phyloP scores from a whole-genome alignment of 768 basidiomycete species.

The Serendipita vermifera region DNA sequence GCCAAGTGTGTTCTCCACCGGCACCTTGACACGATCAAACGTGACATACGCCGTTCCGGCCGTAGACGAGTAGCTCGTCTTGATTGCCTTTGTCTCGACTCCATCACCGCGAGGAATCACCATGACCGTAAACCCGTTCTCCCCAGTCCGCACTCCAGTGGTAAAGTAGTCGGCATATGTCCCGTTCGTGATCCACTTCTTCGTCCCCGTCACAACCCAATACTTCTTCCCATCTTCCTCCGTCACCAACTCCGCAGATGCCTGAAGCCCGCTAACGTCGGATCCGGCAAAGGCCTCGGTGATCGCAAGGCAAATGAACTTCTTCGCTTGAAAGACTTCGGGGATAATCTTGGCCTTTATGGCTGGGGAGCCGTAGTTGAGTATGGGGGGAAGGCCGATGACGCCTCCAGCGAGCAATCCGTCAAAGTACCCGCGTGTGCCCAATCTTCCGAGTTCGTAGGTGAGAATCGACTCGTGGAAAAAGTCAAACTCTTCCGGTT shows the following conservation, averaged over 20 bases:
- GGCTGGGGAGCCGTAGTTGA: constrained; percentile 73
- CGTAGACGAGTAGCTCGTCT: constrained; percentile 81
- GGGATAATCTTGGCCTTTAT: constrained; percentile 58
- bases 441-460: constrained; percentile 70
- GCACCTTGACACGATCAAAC: constrained; percentile 50
- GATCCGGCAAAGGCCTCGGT: constrained; percentile 89
- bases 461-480: constrained; percentile 87
- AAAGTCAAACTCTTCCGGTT: constrained; percentile 81
- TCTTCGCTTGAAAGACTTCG: constrained; percentile 62
- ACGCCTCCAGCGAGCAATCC: constrained; percentile 66
- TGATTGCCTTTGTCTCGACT: constrained; percentile 77
- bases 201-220: constrained; percentile 86
- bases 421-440: constrained; percentile 77
- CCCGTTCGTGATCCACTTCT: constrained; percentile 95
- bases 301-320: constrained; percentile 81
- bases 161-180: constrained; percentile 70
- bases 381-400: constrained; percentile 78
- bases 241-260: constrained; percentile 49
- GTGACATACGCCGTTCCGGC: constrained; percentile 84
- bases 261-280: constrained; percentile 74
- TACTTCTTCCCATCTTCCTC: constrained; percentile 54
- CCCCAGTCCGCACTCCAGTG: constrained; percentile 60
- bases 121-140: constrained; percentile 49
- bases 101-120: constrained; percentile 58
- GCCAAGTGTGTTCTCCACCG: constrained; percentile 78